Evolutionary conservation across 1,284 basidiomycete genomes (phyloP), one percentile per base, ranked within the genome.

Genomic region (Moesziomyces antarcticus): DNA sequence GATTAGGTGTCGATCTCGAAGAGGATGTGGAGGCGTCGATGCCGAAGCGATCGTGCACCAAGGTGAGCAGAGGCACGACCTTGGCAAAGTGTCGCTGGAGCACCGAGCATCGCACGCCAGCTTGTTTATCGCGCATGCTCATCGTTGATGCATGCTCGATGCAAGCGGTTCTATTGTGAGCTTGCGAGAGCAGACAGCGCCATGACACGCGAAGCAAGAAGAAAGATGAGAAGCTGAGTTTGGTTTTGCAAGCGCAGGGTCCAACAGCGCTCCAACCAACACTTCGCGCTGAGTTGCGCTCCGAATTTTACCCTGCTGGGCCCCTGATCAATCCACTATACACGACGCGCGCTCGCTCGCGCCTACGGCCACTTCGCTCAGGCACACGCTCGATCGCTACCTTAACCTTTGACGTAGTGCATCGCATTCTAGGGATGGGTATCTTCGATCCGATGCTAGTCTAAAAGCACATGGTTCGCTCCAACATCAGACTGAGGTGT

Each of bases 1-100:
- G 61, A 18, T 42, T n/a, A 41, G 40, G 20, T 5, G 50, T 3
- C 20, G 27, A 40, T 22, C 48, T 58, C 20, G 54, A 66, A 51
- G 46, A 54, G 5, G 68, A 61, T 6, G 57, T 50, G 21, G 44
- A 48, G 30, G 27, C 22, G 1, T 66, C 62, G 27, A 71, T 27
- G 18, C 54, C 55, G 16, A 71, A 61, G 1, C 37, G 55, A n/a
- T 66, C 44, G 24, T 44, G 57, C 5, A 65, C 13, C 33, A 65
- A 62, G 55, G 41, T 55, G 18, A 55, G 49, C 9, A 71, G 51
- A 20, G 62, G 55, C 9, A 46, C 11, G 41, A 71, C 62, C 3
- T 55, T 22, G 27, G 35, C 37, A 33, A 60, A 70, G 42, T 70
- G 61, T 35, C 61, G 61, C 13, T 35, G 37, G 8, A 70, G 61